Evolutionary conservation across 495 filamentous ascomycete genomes (phyloP).

Genomic region (Acidomyces sp.): DNA sequence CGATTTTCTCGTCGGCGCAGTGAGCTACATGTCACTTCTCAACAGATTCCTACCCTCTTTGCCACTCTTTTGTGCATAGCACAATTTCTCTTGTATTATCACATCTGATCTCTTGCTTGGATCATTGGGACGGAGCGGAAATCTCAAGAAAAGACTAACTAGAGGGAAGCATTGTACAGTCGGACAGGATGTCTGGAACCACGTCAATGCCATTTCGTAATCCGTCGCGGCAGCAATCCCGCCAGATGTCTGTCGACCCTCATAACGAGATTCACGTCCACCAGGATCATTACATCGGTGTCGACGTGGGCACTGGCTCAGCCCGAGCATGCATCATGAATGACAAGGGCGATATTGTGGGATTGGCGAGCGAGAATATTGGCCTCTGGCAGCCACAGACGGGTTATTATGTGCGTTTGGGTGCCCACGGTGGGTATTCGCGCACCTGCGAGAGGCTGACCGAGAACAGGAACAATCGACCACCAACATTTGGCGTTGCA

Average conservation of each 20-base stretch:
- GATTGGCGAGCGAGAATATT: slow-evolving; percentile 79
- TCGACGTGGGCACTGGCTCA: slow-evolving; percentile 93
- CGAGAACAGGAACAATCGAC: slow-evolving; percentile 98
- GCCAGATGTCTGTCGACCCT: slow-evolving; percentile 42
- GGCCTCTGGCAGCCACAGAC: slow-evolving; percentile 86
- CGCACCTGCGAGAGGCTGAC: too few species aligned
- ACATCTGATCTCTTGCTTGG: too few species aligned
- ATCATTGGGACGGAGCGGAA: too few species aligned
- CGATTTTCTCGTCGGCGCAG: too few species aligned
- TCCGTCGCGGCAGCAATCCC: slow-evolving; percentile 30
- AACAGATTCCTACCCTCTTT: too few species aligned
- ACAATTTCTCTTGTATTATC: too few species aligned
- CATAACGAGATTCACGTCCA: slow-evolving; percentile 43
- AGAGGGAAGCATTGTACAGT: slow-evolving; percentile 1
- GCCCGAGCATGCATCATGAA: slow-evolving; percentile 92
- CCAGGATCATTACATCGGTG: slow-evolving; percentile 66
- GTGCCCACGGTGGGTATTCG: too few species aligned
- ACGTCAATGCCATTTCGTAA: slow-evolving; percentile 6
- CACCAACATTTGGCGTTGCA: slow-evolving; percentile 84
- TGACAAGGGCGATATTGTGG: slow-evolving; percentile 79
- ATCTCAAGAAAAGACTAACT: too few species aligned
- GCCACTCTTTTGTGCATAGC: too few species aligned
- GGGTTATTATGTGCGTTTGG: slow-evolving; percentile 69
- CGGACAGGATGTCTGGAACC: slow-evolving; percentile 2
- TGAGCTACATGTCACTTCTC: too few species aligned